phyloP scores from a whole-genome alignment of 2,329 filamentous ascomycete species.

The Pseudogymnoascus sp. region DNA sequence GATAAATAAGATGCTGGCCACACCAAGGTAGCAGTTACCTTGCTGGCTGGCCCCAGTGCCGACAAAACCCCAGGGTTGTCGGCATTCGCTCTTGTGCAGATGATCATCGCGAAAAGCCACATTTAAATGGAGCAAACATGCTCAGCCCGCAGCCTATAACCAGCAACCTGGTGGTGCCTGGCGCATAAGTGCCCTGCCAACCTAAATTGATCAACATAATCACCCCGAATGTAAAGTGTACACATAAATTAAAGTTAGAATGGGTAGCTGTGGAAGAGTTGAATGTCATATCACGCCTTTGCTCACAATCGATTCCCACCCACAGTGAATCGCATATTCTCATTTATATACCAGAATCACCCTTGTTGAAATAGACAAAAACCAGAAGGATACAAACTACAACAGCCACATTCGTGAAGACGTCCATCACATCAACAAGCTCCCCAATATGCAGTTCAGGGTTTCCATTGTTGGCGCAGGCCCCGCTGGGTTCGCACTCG shows the following conservation, averaged over 20 bases:
- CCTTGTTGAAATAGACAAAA: not conserved
- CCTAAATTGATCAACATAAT: not conserved
- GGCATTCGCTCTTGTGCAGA: not conserved
- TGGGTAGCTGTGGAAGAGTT: not conserved
- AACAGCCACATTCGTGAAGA: not conserved
- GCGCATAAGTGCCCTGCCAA: not conserved
- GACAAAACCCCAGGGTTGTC: not conserved
- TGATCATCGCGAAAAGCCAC: conserved; percentile 2
- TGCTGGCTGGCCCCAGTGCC: not conserved
- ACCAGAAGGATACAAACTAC: not conserved
- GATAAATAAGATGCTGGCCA: not conserved
- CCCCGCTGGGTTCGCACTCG: conserved; percentile 13
- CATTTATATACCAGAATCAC: not conserved
- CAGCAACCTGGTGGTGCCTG: not conserved
- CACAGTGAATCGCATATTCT: not conserved
- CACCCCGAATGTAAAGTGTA: not conserved
- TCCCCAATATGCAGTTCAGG: not conserved
- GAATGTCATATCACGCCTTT: not conserved
- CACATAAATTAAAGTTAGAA: not conserved
- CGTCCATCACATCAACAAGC: not conserved
- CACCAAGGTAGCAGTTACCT: not conserved
- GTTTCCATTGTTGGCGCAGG: conserved; percentile 16
- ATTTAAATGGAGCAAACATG: conserved; percentile 8
- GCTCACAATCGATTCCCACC: not conserved
- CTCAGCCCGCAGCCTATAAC: not conserved